Evolutionary conservation across 257 asterid genomes (phyloP).

Genomic region (Solanum chilense): DNA sequence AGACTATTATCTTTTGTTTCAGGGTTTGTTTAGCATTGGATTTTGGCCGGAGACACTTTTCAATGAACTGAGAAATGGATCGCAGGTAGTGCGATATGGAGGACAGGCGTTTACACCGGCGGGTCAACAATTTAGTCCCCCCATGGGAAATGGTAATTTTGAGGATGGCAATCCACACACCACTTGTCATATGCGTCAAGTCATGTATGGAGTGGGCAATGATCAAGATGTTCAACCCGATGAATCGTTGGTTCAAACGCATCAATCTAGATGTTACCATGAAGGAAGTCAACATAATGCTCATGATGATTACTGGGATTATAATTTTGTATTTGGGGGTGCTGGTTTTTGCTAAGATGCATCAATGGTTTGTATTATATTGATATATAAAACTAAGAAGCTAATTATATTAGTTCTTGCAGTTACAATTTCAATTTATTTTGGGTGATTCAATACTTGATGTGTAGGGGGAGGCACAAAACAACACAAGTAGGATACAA

Average conservation of each 20-base stretch:
- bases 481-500: too few relatives aligned
- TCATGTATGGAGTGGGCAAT: not conserved
- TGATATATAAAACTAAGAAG: not conserved
- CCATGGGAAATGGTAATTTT: not conserved
- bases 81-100: not conserved
- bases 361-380: not conserved
- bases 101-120: not conserved
- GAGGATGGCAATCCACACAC: not conserved
- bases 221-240: not conserved
- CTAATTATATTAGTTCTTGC: not conserved
- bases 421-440: too few relatives aligned
- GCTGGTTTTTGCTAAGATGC: not conserved
- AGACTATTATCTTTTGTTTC: not conserved
- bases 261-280: not conserved
- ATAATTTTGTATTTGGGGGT: not conserved
- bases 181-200: not conserved
- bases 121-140: not conserved
- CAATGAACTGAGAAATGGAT: not conserved
- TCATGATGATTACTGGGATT: not conserved
- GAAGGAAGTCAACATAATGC: not conserved
- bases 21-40: not conserved
- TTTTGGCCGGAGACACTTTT: not conserved
- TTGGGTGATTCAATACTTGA: too few relatives aligned
- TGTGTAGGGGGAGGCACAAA: too few relatives aligned
- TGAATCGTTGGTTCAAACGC: not conserved